Base-by-base conservation (phyloP, 768 basidiomycete genomes). In the Russula sp. region DNA sequence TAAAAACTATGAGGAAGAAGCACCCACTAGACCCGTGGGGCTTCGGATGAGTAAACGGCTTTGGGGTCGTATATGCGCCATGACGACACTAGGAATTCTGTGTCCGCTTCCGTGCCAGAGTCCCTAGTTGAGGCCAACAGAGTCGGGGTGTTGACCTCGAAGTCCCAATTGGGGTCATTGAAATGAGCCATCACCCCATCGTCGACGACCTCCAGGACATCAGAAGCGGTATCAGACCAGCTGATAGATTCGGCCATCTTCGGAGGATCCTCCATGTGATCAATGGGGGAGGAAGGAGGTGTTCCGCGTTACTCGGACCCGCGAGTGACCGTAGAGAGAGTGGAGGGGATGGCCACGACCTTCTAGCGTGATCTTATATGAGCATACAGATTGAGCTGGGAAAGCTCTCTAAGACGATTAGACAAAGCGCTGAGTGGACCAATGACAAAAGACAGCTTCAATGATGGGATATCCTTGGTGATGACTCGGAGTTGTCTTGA, bases 151-250 rank as follows among this genome's bases (percentile, higher is more conserved):
- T 69, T 72, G 68, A 69, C 71, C 39, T 69, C 73, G 58, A 86
- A 75, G 72, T 90, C 86, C 58, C 80, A n/a, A n/a, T n/a, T n/a
- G n/a, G n/a, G n/a, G n/a, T n/a, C n/a, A n/a, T n/a, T n/a, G n/a
- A n/a, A n/a, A 71, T 92, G 88, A 42, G 83, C 83, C 80, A 85
- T 79, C 69, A 84, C 64, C 64, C 81, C 85, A 69, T 86, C 68
- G 16, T 68, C 65, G 65, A 88, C 79, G 72, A 90, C 88, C 68
- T 89, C 81, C 9, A 88, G 89, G 16, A 90, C 88, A 73, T 91
- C 89, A 59, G 88, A 86, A 20, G 83, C 74, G 63, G 75, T 78
- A 45, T 56, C 60, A 56, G 54, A 50, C 16, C n/a, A 11, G 20
- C 32, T 29, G 41, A 34, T 14, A 14, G 59, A 41, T 3, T 1